Percentiles rank a stretch among this genome's conserved stretches.
Evolutionary conservation across 2,329 filamentous ascomycete genomes (phyloP).

Genomic region (Colletotrichum falcatum): DNA sequence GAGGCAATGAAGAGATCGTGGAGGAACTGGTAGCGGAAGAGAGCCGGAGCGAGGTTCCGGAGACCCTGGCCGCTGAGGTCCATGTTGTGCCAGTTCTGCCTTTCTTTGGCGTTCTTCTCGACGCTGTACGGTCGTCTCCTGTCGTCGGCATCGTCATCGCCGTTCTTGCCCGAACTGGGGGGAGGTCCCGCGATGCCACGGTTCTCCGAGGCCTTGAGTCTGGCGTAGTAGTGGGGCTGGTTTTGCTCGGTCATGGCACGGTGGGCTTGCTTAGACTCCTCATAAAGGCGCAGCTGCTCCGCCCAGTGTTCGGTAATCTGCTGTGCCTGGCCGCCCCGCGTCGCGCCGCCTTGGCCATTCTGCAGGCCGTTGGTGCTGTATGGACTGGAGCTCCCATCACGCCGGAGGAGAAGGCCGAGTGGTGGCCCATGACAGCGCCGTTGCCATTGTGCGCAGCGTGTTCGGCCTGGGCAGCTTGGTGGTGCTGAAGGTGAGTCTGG

Average conservation of each 20-base stretch:
- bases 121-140: slow-evolving; percentile 73
- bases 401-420: slow-evolving; percentile 72
- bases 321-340: slow-evolving; percentile 63
- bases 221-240: slow-evolving; percentile 77
- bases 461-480: slow-evolving; percentile 70
- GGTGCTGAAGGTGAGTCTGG: slow-evolving; percentile 73
- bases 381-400: slow-evolving; percentile 72
- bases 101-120: slow-evolving; percentile 69
- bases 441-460: slow-evolving; percentile 67
- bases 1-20: slow-evolving; percentile 93
- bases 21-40: slow-evolving; percentile 91
- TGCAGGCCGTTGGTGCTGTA: slow-evolving; percentile 67
- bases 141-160: slow-evolving; percentile 67
- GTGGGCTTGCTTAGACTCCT: slow-evolving; percentile 80
- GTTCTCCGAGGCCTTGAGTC: slow-evolving; percentile 77
- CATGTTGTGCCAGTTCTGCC: slow-evolving; percentile 91
- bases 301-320: slow-evolving; percentile 81
- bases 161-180: slow-evolving; percentile 60
- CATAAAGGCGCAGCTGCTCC: slow-evolving; percentile 84
- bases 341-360: slow-evolving; percentile 65
- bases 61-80: slow-evolving; percentile 97
- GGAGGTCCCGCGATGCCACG: slow-evolving; percentile 71
- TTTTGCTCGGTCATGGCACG: slow-evolving; percentile 77
- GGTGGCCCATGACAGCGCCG: slow-evolving; percentile 65
- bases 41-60: slow-evolving; percentile 79